Evolutionary conservation across 768 basidiomycete genomes (phyloP), one percentile per base, ranked within the genome.

Genomic region (Termitomyces sp.): DNA sequence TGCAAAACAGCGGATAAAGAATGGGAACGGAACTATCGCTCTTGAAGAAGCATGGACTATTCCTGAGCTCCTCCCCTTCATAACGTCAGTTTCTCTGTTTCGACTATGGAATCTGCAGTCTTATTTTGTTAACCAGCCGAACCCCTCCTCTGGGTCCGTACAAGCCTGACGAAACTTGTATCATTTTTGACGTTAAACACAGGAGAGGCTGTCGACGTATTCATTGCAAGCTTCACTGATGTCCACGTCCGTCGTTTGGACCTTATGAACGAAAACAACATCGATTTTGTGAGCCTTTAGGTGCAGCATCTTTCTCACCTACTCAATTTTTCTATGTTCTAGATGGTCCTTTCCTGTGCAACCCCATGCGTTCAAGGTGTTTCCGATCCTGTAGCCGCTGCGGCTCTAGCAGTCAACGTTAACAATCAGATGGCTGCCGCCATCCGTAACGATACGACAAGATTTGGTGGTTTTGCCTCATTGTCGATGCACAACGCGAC

Each of bases 401-500:
- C 67, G 20, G 65, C 61, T 22, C 62, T 74, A 63, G 76, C 77
- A 2, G 59, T 69, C 12, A 63, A 58, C 3, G 68, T 74, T 6
- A 76, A 79, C 54, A 67, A 79, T 54, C 61, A 68, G 39, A 63
- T 78, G 7, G 74, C 74, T 18, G 66, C 65, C 12, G 59, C 61
- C 2, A 78, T 78, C 27, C 56, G 73, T 8, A 78, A 76, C 44
- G 72, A 73, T 42, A 75, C 75, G 0, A 64, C 64, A 22, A 68
- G 76, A 4, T 78, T 79, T 46, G 76, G 75, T 8, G 76, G 64
- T 6, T 78, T 78, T 58, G 77, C 75, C 8, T 63, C 76, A 4
- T 55, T 79, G 8, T 65, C 76, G 3, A 79, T 79, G 77, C 75
- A 78, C 46, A 74, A 79, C 52, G 74, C 76, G n/a, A 71, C 72